Percentiles rank a stretch among this genome's conserved stretches.
Evolutionary conservation across 441 rosid species (phyloP).

Genomic region (Adansonia rubrostipa): DNA sequence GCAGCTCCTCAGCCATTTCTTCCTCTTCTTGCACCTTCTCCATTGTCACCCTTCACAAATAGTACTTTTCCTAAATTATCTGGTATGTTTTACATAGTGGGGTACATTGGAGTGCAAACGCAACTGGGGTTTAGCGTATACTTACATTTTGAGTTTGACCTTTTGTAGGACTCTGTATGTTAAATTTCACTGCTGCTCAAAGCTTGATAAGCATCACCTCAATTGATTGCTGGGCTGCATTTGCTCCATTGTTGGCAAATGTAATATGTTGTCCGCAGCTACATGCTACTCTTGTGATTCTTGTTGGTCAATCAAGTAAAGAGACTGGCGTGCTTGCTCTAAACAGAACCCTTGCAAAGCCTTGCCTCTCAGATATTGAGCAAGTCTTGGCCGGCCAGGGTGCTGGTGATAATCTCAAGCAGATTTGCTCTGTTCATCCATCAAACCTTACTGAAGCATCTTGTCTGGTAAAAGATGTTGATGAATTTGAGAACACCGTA

Average conservation of each 20-base stretch:
- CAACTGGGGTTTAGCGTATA: conserved; percentile 20
- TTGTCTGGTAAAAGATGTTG: conserved; percentile 74
- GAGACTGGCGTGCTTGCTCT: conserved; percentile 67
- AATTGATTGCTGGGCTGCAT: conserved; percentile 69
- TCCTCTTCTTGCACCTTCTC: conserved; percentile 85
- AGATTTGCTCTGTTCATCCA: conserved; percentile 61
- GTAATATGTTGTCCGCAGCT: conserved; percentile 97
- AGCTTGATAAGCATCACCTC: conserved; percentile 77
- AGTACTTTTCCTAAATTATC: conserved; percentile 73
- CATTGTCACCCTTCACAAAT: conserved; percentile 72
- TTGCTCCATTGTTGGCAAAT: conserved; percentile 86
- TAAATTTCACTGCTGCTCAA: conserved; percentile 75
- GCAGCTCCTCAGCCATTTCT: conserved; percentile 82
- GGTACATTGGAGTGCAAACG: conserved; percentile 9
- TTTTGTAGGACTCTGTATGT: conserved; percentile 66
- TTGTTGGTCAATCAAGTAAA: conserved; percentile 79
- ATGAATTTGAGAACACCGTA: conserved; percentile 67
- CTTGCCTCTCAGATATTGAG: conserved; percentile 83
- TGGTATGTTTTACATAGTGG: conserved; percentile 45
- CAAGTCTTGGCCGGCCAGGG: conserved; percentile 78
- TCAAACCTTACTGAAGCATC: conserved; percentile 80
- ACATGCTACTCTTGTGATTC: conserved; percentile 70
- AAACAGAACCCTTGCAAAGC: conserved; percentile 62
- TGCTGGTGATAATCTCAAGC: conserved; percentile 56
- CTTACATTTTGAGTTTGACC: conserved; percentile 17